A percentile compares a stretch with the other conserved stretches of the same genome.
These are phyloP conservation scores for Cicer chorassanicum DNA, from an alignment of 306 rosid genomes.

Conservation along the genomic window DNA sequence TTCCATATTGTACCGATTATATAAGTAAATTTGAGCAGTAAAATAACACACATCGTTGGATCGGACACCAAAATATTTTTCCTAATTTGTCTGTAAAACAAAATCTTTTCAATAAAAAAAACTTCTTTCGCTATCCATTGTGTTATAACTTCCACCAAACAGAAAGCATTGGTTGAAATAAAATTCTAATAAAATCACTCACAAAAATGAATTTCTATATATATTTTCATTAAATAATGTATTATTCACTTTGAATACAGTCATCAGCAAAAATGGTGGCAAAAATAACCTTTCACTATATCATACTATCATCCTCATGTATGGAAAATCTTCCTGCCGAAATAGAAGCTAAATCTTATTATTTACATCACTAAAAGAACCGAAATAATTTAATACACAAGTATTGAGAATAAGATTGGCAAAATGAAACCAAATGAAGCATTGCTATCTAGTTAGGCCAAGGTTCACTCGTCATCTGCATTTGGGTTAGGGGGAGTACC, in stretches of 20 bases:
- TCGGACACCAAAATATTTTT: too few relatives aligned
- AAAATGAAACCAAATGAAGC: slow-evolving; percentile 57
- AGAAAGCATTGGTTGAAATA: background rate
- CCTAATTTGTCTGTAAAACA: too few relatives aligned
- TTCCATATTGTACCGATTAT: too few relatives aligned
- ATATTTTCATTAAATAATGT: slow-evolving; percentile 45
- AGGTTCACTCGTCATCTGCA: slow-evolving; percentile 56
- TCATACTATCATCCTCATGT: slow-evolving; percentile 46
- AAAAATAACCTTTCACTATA: slow-evolving; percentile 46
- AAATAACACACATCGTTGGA: too few relatives aligned
- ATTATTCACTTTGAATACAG: slow-evolving; percentile 50
- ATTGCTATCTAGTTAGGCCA: slow-evolving; percentile 43
- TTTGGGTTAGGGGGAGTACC: slow-evolving; percentile 59
- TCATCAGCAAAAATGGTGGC: slow-evolving; percentile 53
- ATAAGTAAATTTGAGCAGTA: too few relatives aligned
- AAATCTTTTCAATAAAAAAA: too few relatives aligned
- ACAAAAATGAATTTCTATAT: slow-evolving; percentile 50
- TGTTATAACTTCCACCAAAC: too few relatives aligned
- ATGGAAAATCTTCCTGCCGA: slow-evolving; percentile 49
- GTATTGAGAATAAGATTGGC: slow-evolving; percentile 45
- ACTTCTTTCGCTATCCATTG: too few relatives aligned
- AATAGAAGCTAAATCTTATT: slow-evolving; percentile 57
- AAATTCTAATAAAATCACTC: slow-evolving; percentile 10
- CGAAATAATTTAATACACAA: slow-evolving; percentile 48
- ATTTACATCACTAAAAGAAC: slow-evolving; percentile 56